Evolutionary conservation across 2,329 filamentous ascomycete species (phyloP), one percentile per base, ranked within the genome.

Genomic region (Trichoderma aggressivum): DNA sequence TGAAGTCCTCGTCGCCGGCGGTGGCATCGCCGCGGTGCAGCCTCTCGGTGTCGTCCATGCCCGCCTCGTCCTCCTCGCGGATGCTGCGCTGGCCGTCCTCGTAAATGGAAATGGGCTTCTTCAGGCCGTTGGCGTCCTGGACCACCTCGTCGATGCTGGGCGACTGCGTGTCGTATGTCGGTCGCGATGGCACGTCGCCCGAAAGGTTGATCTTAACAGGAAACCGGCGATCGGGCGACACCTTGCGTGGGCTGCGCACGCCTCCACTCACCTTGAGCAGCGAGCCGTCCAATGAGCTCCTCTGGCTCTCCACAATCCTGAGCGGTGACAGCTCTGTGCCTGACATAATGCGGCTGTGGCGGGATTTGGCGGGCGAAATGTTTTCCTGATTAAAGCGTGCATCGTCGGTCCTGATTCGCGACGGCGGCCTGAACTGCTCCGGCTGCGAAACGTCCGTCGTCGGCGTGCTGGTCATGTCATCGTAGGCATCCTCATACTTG

Each of bases 1-100:
- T 39, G 58, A 90, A 92, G 75, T 93, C 91, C 74, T 94, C 91
- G 1, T 86, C 87, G 56, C 86, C 86, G 56, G 85, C 84, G n/a
- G 80, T 62, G 80, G 77, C 62, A 26, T 39, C 50, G 65, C 55
- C 55, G 65, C 55, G 24, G 11, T 30, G 55, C 12, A 78, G 76
- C 61, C 75, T 73, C 16, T 72, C 67, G 7, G 71, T 64, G 34
- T 71, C 73, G 12, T 80, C 79, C 34, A 78, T 75, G 50, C 77
- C 79, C 30, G 56, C 55, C 58, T 74, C 72, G 28, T 81, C 78
- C n/a, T 77, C 76, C 21, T 76, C 75, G 39, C 78, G 78, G 56
- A 77, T 24, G 7, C 75, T 73, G 64, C 75, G 78, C 53, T 76
- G 72, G 32, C 86, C 84, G 75, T 90, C 88, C 76, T 91, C 89